Conservation (phyloP, 768 basidiomycete genomes). For the Calocera viscosa region DNA sequence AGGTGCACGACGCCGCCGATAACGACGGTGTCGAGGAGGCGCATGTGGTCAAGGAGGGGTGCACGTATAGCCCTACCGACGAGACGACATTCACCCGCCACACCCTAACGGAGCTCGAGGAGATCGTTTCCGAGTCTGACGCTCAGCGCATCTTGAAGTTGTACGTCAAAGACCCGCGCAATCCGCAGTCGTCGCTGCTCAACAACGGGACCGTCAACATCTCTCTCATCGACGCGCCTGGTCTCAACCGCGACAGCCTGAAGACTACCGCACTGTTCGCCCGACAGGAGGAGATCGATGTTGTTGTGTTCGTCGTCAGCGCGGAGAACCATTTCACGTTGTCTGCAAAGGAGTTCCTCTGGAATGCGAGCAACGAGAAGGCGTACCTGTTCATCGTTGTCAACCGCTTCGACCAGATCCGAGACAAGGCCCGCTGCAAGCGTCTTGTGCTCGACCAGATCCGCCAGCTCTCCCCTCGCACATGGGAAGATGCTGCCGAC, state of each 20-base stretch:
- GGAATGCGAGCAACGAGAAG: conserved; percentile 89
- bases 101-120: conserved; percentile 58
- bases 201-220: conserved; percentile 96
- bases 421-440: conserved; percentile 87
- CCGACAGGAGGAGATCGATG: conserved; percentile 95
- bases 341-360: conserved; percentile 87
- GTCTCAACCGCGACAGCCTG: conserved; percentile 86
- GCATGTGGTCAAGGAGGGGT: conserved; percentile 61
- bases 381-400: conserved; percentile 97
- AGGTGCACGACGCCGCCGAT: conserved; percentile 82
- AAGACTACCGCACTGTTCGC: conserved; percentile 93
- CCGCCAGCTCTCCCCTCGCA: conserved; percentile 79
- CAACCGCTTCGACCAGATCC: conserved; percentile 93
- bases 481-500: conserved; percentile 80
- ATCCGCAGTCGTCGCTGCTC: conserved; percentile 68
- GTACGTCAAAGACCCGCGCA: conserved; percentile 72
- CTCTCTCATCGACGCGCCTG: conserved; percentile 95
- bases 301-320: conserved; percentile 93
- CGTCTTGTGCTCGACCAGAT: conserved; percentile 86
- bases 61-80: conserved; percentile 55
- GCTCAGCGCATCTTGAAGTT: conserved; percentile 70
- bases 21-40: conserved; percentile 73
- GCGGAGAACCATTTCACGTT: conserved; percentile 98
- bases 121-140: conserved; percentile 59
- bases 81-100: conserved; percentile 63